A percentile compares a stretch with the other conserved stretches of the same genome.
These are phyloP conservation scores for Zygoascus tannicola DNA, from an alignment of 805 yeast genomes.

Conservation along the genomic window DNA sequence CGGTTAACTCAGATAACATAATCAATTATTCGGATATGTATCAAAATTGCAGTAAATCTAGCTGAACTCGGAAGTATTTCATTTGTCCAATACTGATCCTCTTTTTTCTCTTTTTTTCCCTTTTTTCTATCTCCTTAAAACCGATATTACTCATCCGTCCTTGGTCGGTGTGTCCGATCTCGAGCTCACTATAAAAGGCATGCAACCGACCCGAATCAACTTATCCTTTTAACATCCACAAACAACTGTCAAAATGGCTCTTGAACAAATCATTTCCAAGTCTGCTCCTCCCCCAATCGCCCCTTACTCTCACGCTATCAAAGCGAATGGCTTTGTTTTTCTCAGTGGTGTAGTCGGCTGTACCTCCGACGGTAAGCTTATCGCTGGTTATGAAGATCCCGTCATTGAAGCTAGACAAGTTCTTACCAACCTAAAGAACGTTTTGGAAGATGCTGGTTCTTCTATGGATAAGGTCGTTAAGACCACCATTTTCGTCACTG, in stretches of 20 bases:
- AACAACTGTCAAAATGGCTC: neutral
- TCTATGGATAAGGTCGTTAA: slow-evolving; percentile 76
- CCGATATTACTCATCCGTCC: no score
- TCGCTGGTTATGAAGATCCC: slow-evolving; percentile 66
- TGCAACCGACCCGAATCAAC: no score
- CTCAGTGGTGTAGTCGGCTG: slow-evolving; percentile 94
- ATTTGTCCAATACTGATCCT: no score
- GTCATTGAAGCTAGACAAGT: slow-evolving; percentile 32
- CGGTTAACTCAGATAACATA: no score
- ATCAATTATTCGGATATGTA: no score
- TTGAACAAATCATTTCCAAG: neutral
- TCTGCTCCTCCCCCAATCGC: slow-evolving; percentile 95
- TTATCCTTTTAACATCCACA: no score
- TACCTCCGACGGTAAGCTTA: slow-evolving; percentile 65
- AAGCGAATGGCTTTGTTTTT: slow-evolving; percentile 80
- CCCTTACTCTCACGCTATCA: slow-evolving; percentile 91
- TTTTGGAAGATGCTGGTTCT: slow-evolving; percentile 80
- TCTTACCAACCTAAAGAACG: slow-evolving; percentile 38
- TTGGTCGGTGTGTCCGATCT: no score
- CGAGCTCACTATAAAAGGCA: no score
- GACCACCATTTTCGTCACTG: slow-evolving; percentile 82
- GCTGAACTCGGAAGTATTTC: no score
- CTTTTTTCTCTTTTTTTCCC: no score
- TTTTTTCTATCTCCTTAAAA: no score
- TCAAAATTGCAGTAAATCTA: no score